phyloP scores from a whole-genome alignment of 2,329 filamentous ascomycete species.

The Lachnellula arida region DNA sequence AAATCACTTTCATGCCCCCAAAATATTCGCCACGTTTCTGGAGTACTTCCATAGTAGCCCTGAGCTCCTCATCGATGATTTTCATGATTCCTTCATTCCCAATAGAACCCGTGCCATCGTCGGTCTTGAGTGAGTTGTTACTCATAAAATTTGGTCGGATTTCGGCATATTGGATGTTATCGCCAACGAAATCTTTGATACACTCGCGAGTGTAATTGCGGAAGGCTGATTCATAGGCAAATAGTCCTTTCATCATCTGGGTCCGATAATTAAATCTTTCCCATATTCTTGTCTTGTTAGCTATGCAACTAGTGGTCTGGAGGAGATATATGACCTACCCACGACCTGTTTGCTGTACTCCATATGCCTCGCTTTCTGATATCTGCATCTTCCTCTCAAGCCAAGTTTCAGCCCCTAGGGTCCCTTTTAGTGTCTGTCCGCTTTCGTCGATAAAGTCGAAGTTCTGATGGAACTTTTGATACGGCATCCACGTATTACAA shows the following conservation, averaged over 20 bases:
- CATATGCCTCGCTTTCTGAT: constrained; percentile 54
- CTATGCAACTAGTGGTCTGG: neutral
- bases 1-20: constrained; percentile 65
- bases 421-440: constrained; percentile 22
- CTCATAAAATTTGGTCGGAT: constrained; percentile 65
- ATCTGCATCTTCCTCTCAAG: constrained; percentile 59
- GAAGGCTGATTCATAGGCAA: constrained; percentile 63
- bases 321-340: constrained; percentile 42
- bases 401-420: constrained; percentile 45
- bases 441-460: constrained; percentile 33
- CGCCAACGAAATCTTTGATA: constrained; percentile 56
- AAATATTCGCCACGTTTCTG: constrained; percentile 42
- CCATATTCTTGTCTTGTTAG: constrained; percentile 41
- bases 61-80: constrained; percentile 53
- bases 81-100: constrained; percentile 56
- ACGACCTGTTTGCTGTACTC: constrained; percentile 40
- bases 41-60: constrained; percentile 41
- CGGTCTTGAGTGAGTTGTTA: constrained; percentile 54
- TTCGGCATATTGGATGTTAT: constrained; percentile 68
- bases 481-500: constrained; percentile 42
- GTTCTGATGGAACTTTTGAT: constrained; percentile 37
- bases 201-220: constrained; percentile 54
- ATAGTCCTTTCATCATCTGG: constrained; percentile 67
- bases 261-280: constrained; percentile 64
- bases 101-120: constrained; percentile 50